Base-by-base conservation (phyloP, 768 basidiomycete genomes). In the Serendipita indica region DNA sequence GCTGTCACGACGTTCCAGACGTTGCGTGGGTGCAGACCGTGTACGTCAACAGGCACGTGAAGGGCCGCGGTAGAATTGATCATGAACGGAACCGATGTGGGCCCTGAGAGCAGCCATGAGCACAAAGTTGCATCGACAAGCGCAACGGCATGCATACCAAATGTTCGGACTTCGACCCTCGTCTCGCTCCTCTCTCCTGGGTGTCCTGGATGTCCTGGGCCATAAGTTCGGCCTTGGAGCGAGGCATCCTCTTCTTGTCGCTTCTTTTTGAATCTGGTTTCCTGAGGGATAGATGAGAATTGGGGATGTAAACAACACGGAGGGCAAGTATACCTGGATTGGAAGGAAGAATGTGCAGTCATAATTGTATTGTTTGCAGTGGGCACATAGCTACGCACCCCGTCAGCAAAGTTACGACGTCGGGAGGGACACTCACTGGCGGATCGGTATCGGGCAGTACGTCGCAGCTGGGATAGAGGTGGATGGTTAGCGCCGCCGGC, bases 261-360 rank as follows among this genome's bases (percentile, higher is more conserved):
- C 73, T 91, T 91, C 75, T 96, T 96, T 74, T 97, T 97, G 78
- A 97, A 99, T 18, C 96, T 84, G 0, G 96, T 99, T 70, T 98
- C 96, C 7, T n/a, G n/a, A n/a, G n/a, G n/a, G n/a, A n/a, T n/a
- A n/a, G n/a, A n/a, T n/a, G n/a, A n/a, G n/a, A n/a, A n/a, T n/a
- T n/a, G n/a, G n/a, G n/a, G n/a, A n/a, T n/a, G n/a, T n/a, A n/a
- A n/a, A n/a, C n/a, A n/a, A n/a, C n/a, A n/a, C n/a, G n/a, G n/a
- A n/a, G n/a, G n/a, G n/a, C n/a, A n/a, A n/a, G n/a, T n/a, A n/a
- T n/a, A n/a, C n/a, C n/a, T 94, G 90, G 65, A 99, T 99, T 37
- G 96, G 96, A 12, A 98, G 81, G 75, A 96, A 94, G 72, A 93
- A 96, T 3, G 93, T 96, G 69, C 94, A 96, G 63, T 94, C 90